These are phyloP conservation scores for Neckera pumila DNA, from an alignment of 225 moss, liverwort and hornwort genomes.

Conservation along the genomic window DNA sequence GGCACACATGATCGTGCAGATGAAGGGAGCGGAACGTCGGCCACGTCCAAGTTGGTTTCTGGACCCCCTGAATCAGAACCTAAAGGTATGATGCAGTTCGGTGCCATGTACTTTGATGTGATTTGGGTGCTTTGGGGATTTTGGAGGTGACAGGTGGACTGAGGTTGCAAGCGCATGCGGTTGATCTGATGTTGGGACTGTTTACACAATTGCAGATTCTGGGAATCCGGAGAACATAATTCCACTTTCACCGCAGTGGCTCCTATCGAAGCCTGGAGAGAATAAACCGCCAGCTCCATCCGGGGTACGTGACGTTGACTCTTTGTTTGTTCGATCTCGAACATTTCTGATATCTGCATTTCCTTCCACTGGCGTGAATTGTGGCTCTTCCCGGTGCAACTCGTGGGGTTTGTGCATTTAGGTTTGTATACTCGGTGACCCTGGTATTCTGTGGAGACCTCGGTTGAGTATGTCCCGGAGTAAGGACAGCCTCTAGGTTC, in stretches of 20 bases:
- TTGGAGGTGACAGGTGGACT: not conserved
- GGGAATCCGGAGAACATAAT: slow-evolving; percentile 62
- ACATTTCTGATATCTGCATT: not conserved
- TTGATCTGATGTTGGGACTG: not conserved
- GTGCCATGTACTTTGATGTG: not conserved
- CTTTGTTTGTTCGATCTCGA: not conserved
- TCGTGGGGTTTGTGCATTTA: too few species aligned
- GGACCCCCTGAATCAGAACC: slow-evolving; percentile 57
- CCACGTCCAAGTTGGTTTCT: slow-evolving; percentile 59
- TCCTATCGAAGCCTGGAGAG: slow-evolving; percentile 82
- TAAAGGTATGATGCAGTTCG: slow-evolving; percentile 47
- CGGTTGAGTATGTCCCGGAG: not conserved
- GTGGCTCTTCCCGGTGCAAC: too few species aligned
- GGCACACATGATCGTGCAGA: slow-evolving; percentile 35
- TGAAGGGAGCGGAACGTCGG: slow-evolving; percentile 58
- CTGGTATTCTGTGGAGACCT: not conserved
- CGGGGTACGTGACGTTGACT: slow-evolving; percentile 25
- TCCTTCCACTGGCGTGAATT: not conserved
- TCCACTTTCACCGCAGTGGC: slow-evolving; percentile 96
- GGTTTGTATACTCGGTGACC: not conserved
- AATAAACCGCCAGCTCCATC: slow-evolving; percentile 60
- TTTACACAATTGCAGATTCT: slow-evolving; percentile 47
- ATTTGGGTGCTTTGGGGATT: not conserved
- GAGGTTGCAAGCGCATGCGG: not conserved
- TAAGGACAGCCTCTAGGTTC: not conserved